Percentiles rank a stretch among this genome's conserved stretches.
Conservation (phyloP, 1,139 yeast genomes). For the Hyphopichia buzzinii region DNA sequence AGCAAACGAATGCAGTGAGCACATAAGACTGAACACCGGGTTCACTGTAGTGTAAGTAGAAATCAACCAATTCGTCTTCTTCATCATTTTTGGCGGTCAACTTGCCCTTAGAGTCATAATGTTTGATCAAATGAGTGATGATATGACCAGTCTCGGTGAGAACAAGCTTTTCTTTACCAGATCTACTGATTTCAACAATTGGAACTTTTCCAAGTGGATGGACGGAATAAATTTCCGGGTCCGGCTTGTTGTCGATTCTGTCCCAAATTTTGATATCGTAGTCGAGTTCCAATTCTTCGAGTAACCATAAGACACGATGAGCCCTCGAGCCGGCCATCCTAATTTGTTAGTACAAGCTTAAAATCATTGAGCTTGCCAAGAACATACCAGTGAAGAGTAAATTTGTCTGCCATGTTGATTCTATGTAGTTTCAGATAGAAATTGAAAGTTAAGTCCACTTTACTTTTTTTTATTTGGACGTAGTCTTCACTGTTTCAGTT, state of each 20-base stretch:
- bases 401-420: constrained; percentile 4
- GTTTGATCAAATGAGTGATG: constrained; percentile 26
- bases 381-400: constrained; percentile 9
- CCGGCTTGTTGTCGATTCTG: constrained; percentile 31
- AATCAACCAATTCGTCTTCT: constrained; percentile 32
- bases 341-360: too few relatives aligned
- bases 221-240: constrained; percentile 25
- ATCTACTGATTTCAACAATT: constrained; percentile 29
- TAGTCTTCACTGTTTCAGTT: too few relatives aligned
- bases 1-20: constrained; percentile 28
- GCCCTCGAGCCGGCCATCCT: constrained; percentile 46
- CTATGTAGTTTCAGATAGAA: too few relatives aligned
- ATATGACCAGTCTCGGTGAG: constrained; percentile 39
- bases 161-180: constrained; percentile 22
- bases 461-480: too few relatives aligned
- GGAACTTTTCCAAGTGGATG: constrained; percentile 32
- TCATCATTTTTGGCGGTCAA: constrained; percentile 21
- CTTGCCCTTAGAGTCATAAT: constrained; percentile 24
- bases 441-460: too few relatives aligned
- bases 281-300: constrained; percentile 44
- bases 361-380: too few relatives aligned
- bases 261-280: constrained; percentile 39
- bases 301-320: constrained; percentile 46
- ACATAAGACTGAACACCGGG: constrained; percentile 42
- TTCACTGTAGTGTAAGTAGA: constrained; percentile 44